Evolutionary conservation across 1,284 basidiomycete species (phyloP).

Genomic region (Ganoderma meredithae): DNA sequence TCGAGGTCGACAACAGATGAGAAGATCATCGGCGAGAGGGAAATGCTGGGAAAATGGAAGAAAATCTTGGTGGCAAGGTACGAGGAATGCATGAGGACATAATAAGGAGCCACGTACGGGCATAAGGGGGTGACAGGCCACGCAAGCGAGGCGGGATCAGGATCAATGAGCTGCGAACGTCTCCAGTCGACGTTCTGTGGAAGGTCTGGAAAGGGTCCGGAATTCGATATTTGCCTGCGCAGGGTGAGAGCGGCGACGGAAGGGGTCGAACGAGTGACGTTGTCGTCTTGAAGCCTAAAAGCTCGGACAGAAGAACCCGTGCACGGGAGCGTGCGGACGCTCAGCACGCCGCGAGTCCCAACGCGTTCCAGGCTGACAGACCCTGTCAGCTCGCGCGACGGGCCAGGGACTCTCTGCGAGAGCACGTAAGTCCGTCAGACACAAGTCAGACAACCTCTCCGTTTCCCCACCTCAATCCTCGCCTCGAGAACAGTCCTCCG

Average conservation of each 20-base stretch:
- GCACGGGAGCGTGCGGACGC: background rate
- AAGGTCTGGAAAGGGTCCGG: background rate
- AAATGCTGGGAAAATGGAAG: background rate
- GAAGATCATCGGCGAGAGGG: background rate
- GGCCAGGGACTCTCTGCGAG: background rate
- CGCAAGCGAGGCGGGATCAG: background rate
- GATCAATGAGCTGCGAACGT: background rate
- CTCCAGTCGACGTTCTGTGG: background rate
- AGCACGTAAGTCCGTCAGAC: constrained; percentile 1
- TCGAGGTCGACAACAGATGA: background rate
- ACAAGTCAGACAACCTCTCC: background rate
- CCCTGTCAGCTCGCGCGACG: background rate
- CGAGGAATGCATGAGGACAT: background rate
- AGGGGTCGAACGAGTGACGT: constrained; percentile 8
- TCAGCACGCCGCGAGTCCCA: background rate
- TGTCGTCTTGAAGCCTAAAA: constrained; percentile 19
- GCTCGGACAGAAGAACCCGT: constrained; percentile 14
- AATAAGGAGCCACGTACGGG: background rate
- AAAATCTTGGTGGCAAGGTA: background rate
- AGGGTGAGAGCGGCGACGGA: background rate
- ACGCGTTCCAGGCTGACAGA: constrained; percentile 7
- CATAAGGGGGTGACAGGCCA: background rate
- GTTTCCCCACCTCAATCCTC: background rate
- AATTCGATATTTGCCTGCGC: constrained; percentile 2
- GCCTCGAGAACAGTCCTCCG: background rate